These are phyloP conservation scores for Davidsoniella neocaledoniae DNA, from an alignment of 2,329 filamentous ascomycete genomes.

Conservation along the genomic window DNA sequence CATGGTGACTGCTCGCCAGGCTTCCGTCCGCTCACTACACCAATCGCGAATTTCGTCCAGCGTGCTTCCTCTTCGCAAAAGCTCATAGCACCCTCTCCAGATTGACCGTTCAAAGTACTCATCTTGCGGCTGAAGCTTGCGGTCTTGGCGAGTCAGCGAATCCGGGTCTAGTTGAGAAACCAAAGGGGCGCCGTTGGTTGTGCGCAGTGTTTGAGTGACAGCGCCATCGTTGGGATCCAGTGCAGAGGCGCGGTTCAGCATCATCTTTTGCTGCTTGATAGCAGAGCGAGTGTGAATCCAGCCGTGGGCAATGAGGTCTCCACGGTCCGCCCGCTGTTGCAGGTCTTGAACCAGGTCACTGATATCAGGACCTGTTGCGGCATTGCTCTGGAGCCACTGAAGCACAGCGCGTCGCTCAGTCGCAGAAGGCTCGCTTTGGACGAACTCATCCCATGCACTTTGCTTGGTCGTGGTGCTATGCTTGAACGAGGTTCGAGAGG, in stretches of 20 bases:
- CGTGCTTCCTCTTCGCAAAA: constrained; percentile 68
- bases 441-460: constrained; percentile 43
- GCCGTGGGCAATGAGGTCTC: constrained; percentile 69
- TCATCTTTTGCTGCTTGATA: constrained; percentile 77
- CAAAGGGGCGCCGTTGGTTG: constrained; percentile 44
- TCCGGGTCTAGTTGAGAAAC: constrained; percentile 88
- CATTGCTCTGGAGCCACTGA: constrained; percentile 71
- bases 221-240: constrained; percentile 45
- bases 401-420: constrained; percentile 65
- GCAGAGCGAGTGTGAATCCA: constrained; percentile 84
- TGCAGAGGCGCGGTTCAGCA: constrained; percentile 45
- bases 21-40: constrained; percentile 71
- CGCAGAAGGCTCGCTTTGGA: constrained; percentile 55
- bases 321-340: constrained; percentile 58
- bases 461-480: constrained; percentile 6
- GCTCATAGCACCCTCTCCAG: constrained; percentile 88
- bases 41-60: constrained; percentile 63
- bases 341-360: constrained; percentile 61
- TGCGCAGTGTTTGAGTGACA: constrained; percentile 38
- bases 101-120: constrained; percentile 78
- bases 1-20: constrained; percentile 75
- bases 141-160: constrained; percentile 61
- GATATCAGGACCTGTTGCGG: constrained; percentile 51
- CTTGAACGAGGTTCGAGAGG: constrained; percentile 7
- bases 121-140: constrained; percentile 64